These are phyloP conservation scores for Sarocladium oryzae DNA, from an alignment of 2,329 filamentous ascomycete genomes.

Conservation along the genomic window DNA sequence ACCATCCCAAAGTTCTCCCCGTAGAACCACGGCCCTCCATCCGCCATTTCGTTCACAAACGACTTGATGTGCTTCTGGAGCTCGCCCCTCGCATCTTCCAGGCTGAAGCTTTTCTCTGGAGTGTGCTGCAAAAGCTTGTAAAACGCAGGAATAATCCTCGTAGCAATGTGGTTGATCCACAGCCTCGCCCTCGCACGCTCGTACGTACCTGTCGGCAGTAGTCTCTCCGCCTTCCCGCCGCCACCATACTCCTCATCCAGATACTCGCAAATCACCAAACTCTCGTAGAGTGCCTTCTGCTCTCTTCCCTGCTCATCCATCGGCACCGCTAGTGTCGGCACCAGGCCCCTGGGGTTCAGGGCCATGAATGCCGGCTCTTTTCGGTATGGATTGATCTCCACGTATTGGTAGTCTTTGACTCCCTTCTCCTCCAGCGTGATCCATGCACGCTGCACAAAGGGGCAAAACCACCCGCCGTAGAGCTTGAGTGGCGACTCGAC, in stretches of 20 bases:
- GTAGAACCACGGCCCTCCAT: slow-evolving; percentile 57
- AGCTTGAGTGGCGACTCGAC: slow-evolving; percentile 52
- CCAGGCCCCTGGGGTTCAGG: slow-evolving; percentile 68
- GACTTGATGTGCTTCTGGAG: slow-evolving; percentile 53
- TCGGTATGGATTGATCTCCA: slow-evolving; percentile 73
- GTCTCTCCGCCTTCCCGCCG: slow-evolving; percentile 30
- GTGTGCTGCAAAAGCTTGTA: slow-evolving; percentile 57
- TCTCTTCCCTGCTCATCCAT: slow-evolving; percentile 21
- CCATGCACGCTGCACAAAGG: slow-evolving; percentile 65
- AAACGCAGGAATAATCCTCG: slow-evolving; percentile 61
- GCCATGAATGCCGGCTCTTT: slow-evolving; percentile 62
- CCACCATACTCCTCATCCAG: slow-evolving; percentile 61
- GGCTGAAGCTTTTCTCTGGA: slow-evolving; percentile 37
- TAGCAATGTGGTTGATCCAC: slow-evolving; percentile 68
- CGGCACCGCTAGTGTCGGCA: slow-evolving; percentile 60
- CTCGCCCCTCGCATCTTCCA: slow-evolving; percentile 49
- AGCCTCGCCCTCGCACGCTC: slow-evolving; percentile 58
- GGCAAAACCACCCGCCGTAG: slow-evolving; percentile 71
- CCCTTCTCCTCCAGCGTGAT: slow-evolving; percentile 67
- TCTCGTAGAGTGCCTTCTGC: slow-evolving; percentile 63
- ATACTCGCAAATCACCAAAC: slow-evolving; percentile 66
- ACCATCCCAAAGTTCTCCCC: slow-evolving; percentile 58
- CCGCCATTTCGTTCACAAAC: slow-evolving; percentile 54
- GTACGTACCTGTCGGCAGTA: slow-evolving; percentile 58
- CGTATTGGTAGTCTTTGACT: slow-evolving; percentile 62